A percentile compares a stretch with the other conserved stretches of the same genome.
These are phyloP conservation scores for Cladosporium oxysporum DNA, from an alignment of 2,329 filamentous ascomycete genomes.

Conservation along the genomic window DNA sequence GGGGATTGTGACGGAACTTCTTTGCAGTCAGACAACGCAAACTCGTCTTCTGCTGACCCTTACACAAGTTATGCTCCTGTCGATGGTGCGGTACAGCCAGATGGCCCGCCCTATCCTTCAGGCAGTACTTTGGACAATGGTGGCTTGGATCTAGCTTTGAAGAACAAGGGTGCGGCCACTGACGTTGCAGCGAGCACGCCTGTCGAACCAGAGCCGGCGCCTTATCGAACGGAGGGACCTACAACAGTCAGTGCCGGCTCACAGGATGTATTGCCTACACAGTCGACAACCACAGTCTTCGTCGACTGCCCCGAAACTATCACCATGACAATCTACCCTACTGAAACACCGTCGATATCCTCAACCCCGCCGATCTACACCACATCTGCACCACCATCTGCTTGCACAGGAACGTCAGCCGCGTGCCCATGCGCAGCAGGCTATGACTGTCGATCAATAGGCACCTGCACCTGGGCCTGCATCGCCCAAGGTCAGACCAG, in stretches of 20 bases:
- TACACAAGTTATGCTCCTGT: slow-evolving; percentile 12
- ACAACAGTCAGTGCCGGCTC: background rate
- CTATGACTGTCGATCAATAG: slow-evolving; percentile 26
- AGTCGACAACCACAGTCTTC: slow-evolving; percentile 25
- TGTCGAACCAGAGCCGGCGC: background rate
- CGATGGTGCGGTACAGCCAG: background rate
- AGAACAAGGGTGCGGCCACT: background rate
- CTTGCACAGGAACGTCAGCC: slow-evolving; percentile 27
- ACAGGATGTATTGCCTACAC: background rate
- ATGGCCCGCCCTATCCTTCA: background rate
- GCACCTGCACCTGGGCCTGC: slow-evolving; percentile 27
- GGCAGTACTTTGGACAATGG: background rate
- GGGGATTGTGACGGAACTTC: slow-evolving; percentile 36
- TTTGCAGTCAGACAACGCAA: background rate
- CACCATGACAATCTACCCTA: slow-evolving; percentile 26
- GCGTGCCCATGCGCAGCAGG: slow-evolving; percentile 26
- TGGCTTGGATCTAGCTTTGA: background rate
- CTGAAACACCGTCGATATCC: slow-evolving; percentile 6
- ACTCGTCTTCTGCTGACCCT: slow-evolving; percentile 12
- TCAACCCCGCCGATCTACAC: slow-evolving; percentile 21
- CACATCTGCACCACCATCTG: slow-evolving; percentile 20
- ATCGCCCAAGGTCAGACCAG: slow-evolving; percentile 21
- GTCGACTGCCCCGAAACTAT: slow-evolving; percentile 29
- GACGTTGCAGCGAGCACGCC: background rate
- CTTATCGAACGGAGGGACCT: background rate